Conservation (phyloP, 441 rosid species). For the Biscutella laevigata region DNA sequence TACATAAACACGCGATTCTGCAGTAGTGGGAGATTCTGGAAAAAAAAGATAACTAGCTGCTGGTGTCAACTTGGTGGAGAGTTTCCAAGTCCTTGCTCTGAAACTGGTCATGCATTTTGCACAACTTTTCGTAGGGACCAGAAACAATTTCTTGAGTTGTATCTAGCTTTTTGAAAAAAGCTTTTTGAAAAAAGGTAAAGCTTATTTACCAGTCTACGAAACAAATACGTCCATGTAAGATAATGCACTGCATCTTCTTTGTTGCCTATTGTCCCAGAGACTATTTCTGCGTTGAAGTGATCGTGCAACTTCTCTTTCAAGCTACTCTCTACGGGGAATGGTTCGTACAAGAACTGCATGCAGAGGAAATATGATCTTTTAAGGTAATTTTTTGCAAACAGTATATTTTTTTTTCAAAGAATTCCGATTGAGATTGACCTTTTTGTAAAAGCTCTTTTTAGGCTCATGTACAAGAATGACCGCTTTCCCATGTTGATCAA, state of each 20-base stretch:
- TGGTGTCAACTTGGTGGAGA: not conserved
- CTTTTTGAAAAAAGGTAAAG: conserved; percentile 1
- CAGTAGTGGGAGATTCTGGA: not conserved
- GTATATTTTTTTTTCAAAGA: conserved; percentile 11
- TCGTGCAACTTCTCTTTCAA: conserved; percentile 80
- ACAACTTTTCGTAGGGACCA: not conserved
- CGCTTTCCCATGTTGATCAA: conserved; percentile 98
- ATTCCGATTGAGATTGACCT: conserved; percentile 38
- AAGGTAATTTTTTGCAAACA: conserved; percentile 5
- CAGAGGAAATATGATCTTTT: conserved; percentile 13
- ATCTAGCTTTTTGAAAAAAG: not conserved
- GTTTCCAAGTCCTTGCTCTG: not conserved
- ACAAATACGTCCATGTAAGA: conserved; percentile 96
- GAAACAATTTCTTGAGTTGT: not conserved
- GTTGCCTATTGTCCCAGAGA: conserved; percentile 80
- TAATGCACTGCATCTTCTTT: conserved; percentile 96
- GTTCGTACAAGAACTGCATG: conserved; percentile 89
- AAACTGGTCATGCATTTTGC: conserved; percentile 1
- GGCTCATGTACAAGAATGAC: conserved; percentile 99
- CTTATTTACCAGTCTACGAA: conserved; percentile 80
- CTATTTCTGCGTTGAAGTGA: conserved; percentile 92
- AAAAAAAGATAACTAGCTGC: not conserved
- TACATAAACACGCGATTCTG: not conserved
- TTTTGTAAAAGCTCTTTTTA: conserved; percentile 96
- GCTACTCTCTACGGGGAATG: conserved; percentile 99